Conservation (phyloP, 805 yeast genomes). For the Yarrowia phangngaensis region DNA sequence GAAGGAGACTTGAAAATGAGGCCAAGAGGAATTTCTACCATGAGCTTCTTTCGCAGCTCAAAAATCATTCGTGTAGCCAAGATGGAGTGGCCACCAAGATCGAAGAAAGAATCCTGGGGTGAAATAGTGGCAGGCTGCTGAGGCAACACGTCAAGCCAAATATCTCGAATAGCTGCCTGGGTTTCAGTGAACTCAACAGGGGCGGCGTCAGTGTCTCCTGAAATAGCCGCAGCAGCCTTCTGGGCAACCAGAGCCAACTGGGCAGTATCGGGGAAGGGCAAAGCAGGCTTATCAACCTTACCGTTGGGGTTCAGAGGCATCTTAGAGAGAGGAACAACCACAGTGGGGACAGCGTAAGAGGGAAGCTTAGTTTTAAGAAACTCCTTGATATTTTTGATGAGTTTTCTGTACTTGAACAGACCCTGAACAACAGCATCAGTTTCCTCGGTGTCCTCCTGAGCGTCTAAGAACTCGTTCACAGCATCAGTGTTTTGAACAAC, state of each 20-base stretch:
- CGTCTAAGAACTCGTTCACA: constrained; percentile 43
- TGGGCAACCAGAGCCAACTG: constrained; percentile 75
- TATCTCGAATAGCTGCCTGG: constrained; percentile 66
- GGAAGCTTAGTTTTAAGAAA: constrained; percentile 86
- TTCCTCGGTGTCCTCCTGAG: constrained; percentile 45
- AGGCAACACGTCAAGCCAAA: constrained; percentile 86
- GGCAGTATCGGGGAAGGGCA: constrained; percentile 89
- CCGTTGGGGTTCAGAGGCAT: constrained; percentile 97
- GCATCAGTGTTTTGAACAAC: constrained; percentile 58
- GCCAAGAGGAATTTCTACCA: constrained; percentile 83
- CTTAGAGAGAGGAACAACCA: constrained; percentile 79
- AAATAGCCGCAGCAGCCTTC: constrained; percentile 39
- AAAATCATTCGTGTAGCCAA: constrained; percentile 96
- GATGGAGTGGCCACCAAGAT: constrained; percentile 96
- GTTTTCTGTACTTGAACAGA: constrained; percentile 65
- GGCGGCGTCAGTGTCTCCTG: constrained; percentile 43
- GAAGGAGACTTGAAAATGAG: constrained; percentile 88
- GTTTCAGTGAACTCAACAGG: constrained; percentile 49
- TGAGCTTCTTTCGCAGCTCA: constrained; percentile 72
- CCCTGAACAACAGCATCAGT: constrained; percentile 68
- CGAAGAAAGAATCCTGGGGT: constrained; percentile 87
- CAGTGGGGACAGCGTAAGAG: constrained; percentile 86
- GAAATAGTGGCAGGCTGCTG: constrained; percentile 73
- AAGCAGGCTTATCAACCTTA: constrained; percentile 93
- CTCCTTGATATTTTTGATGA: constrained; percentile 76